Conservation (phyloP, 176 grass and related monocot genomes). For the Aegilops longissima region DNA sequence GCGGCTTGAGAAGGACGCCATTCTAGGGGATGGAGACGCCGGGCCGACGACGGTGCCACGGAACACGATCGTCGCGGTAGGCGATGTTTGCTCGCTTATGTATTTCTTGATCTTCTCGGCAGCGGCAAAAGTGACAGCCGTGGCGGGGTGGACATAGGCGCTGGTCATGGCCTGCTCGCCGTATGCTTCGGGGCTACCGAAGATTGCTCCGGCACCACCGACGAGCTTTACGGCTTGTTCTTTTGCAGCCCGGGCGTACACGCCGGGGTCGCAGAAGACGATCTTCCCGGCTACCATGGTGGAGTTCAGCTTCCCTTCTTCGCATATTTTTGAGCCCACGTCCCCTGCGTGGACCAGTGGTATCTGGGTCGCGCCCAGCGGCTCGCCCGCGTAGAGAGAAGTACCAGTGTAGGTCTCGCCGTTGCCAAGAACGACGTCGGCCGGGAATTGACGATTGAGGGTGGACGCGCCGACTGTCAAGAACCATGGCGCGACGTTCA, state of each 20-base stretch:
- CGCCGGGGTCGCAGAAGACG: conserved; percentile 37
- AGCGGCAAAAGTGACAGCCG: conserved; percentile 24
- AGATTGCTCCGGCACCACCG: conserved; percentile 35
- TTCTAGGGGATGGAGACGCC: conserved; percentile 35
- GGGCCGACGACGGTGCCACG: conserved; percentile 28
- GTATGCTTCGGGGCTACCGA: background rate
- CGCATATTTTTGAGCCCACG: background rate
- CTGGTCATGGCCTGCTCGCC: conserved; percentile 29
- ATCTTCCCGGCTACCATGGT: conserved; percentile 46
- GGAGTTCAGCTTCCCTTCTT: background rate
- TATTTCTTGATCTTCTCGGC: conserved; percentile 38
- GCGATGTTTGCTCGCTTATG: background rate
- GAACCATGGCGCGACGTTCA: conserved; percentile 46
- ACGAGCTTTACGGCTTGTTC: conserved; percentile 20
- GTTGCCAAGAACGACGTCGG: conserved; percentile 8
- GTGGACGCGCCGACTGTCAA: conserved; percentile 45
- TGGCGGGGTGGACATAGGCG: conserved; percentile 38
- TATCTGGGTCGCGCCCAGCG: background rate
- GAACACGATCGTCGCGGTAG: conserved; percentile 35
- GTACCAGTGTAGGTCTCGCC: conserved; percentile 10
- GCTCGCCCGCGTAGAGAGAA: background rate
- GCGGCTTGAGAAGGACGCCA: conserved; percentile 51
- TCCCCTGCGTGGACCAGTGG: background rate
- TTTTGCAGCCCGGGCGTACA: background rate
- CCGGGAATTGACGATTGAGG: conserved; percentile 28